These are phyloP conservation scores for Saposhnikovia divaricata DNA, from an alignment of 129 eudicot genomes.

Conservation along the genomic window DNA sequence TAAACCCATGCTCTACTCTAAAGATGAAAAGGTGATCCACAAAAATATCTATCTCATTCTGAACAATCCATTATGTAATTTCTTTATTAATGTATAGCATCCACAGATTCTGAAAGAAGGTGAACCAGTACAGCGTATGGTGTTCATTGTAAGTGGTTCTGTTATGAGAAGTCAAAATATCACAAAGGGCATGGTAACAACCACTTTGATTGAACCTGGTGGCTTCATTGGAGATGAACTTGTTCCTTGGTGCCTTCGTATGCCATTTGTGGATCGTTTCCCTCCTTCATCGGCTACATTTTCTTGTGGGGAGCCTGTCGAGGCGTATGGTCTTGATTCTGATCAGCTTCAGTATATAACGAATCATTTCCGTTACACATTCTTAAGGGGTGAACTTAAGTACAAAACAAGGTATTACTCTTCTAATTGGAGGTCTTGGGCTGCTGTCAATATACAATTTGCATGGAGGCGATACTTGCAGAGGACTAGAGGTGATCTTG, in stretches of 20 bases:
- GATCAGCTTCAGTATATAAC: conserved; percentile 41
- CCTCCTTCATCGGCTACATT: conserved; percentile 53
- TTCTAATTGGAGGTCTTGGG: conserved; percentile 63
- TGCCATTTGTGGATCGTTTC: conserved; percentile 32
- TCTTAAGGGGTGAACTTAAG: conserved; percentile 34
- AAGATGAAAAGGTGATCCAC: conserved; percentile 44
- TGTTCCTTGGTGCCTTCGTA: conserved; percentile 47
- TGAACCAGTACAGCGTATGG: conserved; percentile 51
- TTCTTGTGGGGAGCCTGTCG: conserved; percentile 36
- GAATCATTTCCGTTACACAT: conserved; percentile 41
- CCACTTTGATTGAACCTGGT: conserved; percentile 34
- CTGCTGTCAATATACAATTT: conserved; percentile 52
- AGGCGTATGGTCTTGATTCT: conserved; percentile 49
- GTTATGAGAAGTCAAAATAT: conserved; percentile 46
- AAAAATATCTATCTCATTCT: background rate
- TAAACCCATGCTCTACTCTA: conserved; percentile 38
- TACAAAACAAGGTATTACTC: conserved; percentile 45
- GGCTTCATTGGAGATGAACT: conserved; percentile 54
- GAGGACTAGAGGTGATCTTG: conserved; percentile 23
- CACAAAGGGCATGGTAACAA: conserved; percentile 42
- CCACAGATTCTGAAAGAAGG: conserved; percentile 52
- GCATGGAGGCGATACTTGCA: conserved; percentile 38
- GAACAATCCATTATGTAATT: background rate
- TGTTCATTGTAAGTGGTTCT: conserved; percentile 40
- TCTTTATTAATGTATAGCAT: background rate